Conservation (phyloP, 768 basidiomycete genomes). For the Mycena leptocephala region DNA sequence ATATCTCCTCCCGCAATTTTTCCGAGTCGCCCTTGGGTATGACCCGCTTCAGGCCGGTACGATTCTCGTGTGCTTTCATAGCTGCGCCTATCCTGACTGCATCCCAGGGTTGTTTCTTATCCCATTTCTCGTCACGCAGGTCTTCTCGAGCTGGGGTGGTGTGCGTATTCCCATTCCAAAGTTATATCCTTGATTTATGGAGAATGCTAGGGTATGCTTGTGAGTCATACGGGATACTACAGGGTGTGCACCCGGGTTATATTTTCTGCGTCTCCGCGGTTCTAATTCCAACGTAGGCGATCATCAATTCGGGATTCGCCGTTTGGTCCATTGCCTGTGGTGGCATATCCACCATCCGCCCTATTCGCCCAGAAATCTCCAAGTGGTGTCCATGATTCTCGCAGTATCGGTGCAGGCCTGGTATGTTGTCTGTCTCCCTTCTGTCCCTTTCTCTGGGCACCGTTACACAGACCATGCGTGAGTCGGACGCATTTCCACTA, state of each 20-base stretch:
- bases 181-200: neutral
- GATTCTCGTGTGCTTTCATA: neutral
- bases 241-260: too few relatives aligned
- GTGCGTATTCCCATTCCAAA: conserved; percentile 61
- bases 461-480: too few relatives aligned
- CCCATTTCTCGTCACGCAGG: conserved; percentile 79
- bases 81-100: neutral
- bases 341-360: conserved; percentile 73
- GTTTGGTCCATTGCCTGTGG: conserved; percentile 85
- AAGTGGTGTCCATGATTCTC: conserved; percentile 76
- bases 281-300: conserved; percentile 53
- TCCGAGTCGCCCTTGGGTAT: conserved; percentile 78
- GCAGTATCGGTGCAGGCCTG: conserved; percentile 73
- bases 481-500: conserved; percentile 52
- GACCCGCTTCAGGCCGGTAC: conserved; percentile 70
- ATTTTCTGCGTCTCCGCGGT: too few relatives aligned
- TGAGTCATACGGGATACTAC: too few relatives aligned
- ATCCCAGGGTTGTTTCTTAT: conserved; percentile 71
- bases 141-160: conserved; percentile 68
- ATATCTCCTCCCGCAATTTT: conserved; percentile 83
- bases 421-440: conserved; percentile 47
- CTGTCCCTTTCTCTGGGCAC: neutral
- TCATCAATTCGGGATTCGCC: too few relatives aligned
- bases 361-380: conserved; percentile 61
- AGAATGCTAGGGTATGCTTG: too few relatives aligned